Evolutionary conservation across 2,329 filamentous ascomycete species (phyloP).

Genomic region (Hymenoscyphus fructigenus): DNA sequence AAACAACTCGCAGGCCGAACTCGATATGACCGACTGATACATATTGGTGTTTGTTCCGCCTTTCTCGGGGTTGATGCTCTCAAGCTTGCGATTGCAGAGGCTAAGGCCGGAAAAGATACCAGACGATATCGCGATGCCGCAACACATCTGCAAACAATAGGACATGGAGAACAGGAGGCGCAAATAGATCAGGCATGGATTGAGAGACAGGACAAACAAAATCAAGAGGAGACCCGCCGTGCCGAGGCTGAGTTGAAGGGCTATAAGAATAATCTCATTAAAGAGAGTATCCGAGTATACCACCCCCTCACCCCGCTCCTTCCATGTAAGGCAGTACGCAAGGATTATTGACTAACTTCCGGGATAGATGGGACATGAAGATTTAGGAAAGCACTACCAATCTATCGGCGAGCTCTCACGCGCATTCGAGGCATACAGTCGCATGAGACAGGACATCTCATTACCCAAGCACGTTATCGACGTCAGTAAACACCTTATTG

Average conservation of each 20-base stretch:
- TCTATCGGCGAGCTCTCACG: conserved; percentile 69
- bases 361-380: conserved; percentile 85
- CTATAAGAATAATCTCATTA: conserved; percentile 96
- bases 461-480: conserved; percentile 80
- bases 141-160: conserved; percentile 60
- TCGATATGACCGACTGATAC: conserved; percentile 74
- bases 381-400: conserved; percentile 82
- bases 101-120: conserved; percentile 74
- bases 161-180: conserved; percentile 68
- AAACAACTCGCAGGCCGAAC: conserved; percentile 62
- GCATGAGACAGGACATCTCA: conserved; percentile 89
- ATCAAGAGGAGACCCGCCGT: conserved; percentile 69
- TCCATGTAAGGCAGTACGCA: not conserved
- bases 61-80: conserved; percentile 78
- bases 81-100: conserved; percentile 71
- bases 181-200: conserved; percentile 72
- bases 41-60: conserved; percentile 78
- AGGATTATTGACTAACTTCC: not conserved
- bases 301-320: not conserved
- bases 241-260: conserved; percentile 83
- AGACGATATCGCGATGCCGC: conserved; percentile 68
- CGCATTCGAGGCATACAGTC: conserved; percentile 74
- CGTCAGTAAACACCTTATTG: conserved; percentile 75
- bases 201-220: conserved; percentile 62
- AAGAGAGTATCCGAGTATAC: conserved; percentile 87